Evolutionary conservation across 2,329 filamentous ascomycete genomes (phyloP).

Genomic region (Diplodia seriata): DNA sequence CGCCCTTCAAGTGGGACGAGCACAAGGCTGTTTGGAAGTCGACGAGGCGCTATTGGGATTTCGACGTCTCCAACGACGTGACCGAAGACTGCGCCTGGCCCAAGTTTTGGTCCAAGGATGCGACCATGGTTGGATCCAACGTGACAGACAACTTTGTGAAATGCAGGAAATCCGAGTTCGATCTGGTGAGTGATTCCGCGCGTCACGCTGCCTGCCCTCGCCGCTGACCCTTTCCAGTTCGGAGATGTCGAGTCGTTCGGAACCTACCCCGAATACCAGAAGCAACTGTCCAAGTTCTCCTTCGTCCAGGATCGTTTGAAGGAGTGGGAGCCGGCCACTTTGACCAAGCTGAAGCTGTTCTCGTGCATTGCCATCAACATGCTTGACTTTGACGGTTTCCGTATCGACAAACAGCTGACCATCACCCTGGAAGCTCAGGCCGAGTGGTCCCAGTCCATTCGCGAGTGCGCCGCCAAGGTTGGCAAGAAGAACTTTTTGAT

Average conservation of each 20-base stretch:
- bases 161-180: slow-evolving; percentile 70
- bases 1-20: slow-evolving; percentile 57
- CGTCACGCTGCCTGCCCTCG: slow-evolving; percentile 4
- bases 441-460: slow-evolving; percentile 63
- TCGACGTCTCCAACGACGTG: slow-evolving; percentile 60
- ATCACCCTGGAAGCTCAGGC: slow-evolving; percentile 67
- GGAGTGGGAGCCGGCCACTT: slow-evolving; percentile 67
- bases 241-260: slow-evolving; percentile 61
- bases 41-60: slow-evolving; percentile 64
- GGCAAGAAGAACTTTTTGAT: slow-evolving; percentile 71
- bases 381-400: slow-evolving; percentile 71
- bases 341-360: slow-evolving; percentile 64
- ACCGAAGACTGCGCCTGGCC: slow-evolving; percentile 61
- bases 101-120: slow-evolving; percentile 67
- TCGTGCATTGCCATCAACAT: slow-evolving; percentile 68
- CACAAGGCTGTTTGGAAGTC: slow-evolving; percentile 66
- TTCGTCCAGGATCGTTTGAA: slow-evolving; percentile 71
- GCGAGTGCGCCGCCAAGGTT: slow-evolving; percentile 62
- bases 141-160: slow-evolving; percentile 33
- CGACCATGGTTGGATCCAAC: slow-evolving; percentile 24
- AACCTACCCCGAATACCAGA: slow-evolving; percentile 60
- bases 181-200: slow-evolving; percentile 43
- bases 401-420: slow-evolving; percentile 71
- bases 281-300: slow-evolving; percentile 70
- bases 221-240: slow-evolving; percentile 51